phyloP scores from a whole-genome alignment of 768 basidiomycete species.

The Pisolithus microcarpus region DNA sequence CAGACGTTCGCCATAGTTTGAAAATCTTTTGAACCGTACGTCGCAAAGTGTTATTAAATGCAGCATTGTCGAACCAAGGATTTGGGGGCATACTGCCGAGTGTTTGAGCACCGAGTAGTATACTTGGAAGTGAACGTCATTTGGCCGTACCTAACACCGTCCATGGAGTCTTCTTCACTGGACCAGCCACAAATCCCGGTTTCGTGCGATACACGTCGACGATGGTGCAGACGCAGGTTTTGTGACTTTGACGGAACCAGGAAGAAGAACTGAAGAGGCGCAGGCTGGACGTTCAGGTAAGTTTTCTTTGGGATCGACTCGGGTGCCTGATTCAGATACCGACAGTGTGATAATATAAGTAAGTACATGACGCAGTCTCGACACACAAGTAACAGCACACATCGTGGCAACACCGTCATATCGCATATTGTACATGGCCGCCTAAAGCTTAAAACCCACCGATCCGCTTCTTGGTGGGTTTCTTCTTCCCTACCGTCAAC shows the following conservation, averaged over 20 bases:
- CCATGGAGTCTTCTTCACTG: conserved; percentile 63
- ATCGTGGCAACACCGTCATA: too few species aligned
- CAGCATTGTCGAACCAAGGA: conserved; percentile 55
- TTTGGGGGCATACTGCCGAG: conserved; percentile 43
- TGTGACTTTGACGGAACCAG: conserved; percentile 14
- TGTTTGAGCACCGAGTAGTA: conserved; percentile 16
- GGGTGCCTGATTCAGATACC: not conserved
- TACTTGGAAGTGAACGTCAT: not conserved
- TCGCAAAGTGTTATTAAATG: conserved; percentile 60
- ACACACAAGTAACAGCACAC: not conserved
- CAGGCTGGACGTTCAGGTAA: not conserved
- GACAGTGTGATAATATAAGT: not conserved
- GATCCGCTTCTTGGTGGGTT: conserved; percentile 54
- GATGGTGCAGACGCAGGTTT: conserved; percentile 9
- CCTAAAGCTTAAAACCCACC: conserved; percentile 58
- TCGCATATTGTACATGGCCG: too few species aligned
- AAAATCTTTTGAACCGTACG: conserved; percentile 34
- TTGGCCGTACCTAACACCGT: conserved; percentile 55
- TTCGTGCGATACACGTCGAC: conserved; percentile 55
- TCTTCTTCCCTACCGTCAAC: conserved; percentile 45
- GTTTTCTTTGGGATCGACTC: not conserved
- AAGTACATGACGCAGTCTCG: not conserved
- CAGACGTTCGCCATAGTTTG: not conserved
- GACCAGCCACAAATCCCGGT: conserved; percentile 63
- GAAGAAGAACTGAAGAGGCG: conserved; percentile 6